Evolutionary conservation across 2,329 filamentous ascomycete genomes (phyloP), one percentile per base, ranked within the genome.

Genomic region (Penicillium sp.): DNA sequence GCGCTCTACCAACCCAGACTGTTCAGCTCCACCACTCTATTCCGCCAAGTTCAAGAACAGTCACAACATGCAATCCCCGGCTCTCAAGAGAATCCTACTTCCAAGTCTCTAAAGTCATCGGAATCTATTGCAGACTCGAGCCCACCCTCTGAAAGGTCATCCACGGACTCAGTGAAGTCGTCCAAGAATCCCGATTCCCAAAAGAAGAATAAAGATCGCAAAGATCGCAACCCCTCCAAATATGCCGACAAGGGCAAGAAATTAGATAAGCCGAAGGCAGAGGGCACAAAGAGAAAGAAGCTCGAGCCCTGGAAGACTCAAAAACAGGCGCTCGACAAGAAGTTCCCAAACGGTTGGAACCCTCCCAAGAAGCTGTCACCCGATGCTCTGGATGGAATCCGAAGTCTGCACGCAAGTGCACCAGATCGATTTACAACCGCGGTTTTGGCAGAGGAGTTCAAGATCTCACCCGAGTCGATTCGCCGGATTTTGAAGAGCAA

Each of bases 341-440:
- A 98, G 69, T 95, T 97, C 63, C 84, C 88, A 8, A 86, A 77
- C 39, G 78, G 88, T 10, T 99, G 93, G 93, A 82, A 83, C 27
- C 93, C 95, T 29, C 83, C 84, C 49, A 97, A 96, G 75, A 88
- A 88, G 57, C 82, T 99, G 10, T 98, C 95, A 0, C 95, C 95
- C 0, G 93, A 98, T 74, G 91, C 93, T 1, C 80, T 97, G 31
- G 88, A 90, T n/a, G 93, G 92, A 43, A 96, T 99, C 65, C 87
- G 92, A 43, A 88, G 90, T 21, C 80, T 99, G 33, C 86, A 97
- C 73, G 79, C 83, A 26, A 87, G 91, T 65, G 88, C 91, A 61
- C 91, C 93, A 0, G 82, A 89, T 2, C 81, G 83, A 56, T 97
- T 92, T 77, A 90, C 88, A 4, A 96, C 90, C 0, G 75, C 82